Conservation (phyloP, 768 basidiomycete genomes). For the Mycena capillaripes region DNA sequence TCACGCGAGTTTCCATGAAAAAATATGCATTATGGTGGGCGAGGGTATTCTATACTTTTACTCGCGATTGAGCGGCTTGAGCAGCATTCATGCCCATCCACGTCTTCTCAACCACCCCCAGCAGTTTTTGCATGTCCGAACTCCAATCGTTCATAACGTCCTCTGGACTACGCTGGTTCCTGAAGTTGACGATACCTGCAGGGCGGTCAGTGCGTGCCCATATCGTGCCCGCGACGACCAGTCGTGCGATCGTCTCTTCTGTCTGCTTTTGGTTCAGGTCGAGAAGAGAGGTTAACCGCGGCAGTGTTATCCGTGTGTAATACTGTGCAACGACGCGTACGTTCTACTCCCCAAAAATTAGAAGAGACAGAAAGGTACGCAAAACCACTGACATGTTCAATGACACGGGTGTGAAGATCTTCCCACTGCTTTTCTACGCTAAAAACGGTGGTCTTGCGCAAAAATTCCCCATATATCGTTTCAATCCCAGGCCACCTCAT, state of each 20-base stretch:
- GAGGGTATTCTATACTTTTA: conserved; percentile 50
- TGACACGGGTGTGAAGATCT: conserved; percentile 93
- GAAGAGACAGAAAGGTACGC: not conserved
- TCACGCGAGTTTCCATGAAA: not conserved
- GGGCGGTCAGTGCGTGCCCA: conserved; percentile 97
- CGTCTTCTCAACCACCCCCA: conserved; percentile 96
- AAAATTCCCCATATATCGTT: conserved; percentile 85
- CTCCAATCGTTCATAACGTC: conserved; percentile 99
- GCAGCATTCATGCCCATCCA: conserved; percentile 98
- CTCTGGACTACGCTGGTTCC: conserved; percentile 84
- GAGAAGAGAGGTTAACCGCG: conserved; percentile 87
- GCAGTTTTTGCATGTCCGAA: conserved; percentile 93
- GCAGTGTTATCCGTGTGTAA: conserved; percentile 92
- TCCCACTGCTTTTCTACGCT: conserved; percentile 88
- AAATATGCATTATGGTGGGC: conserved; percentile 31
- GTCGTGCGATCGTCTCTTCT: conserved; percentile 88
- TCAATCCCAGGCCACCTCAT: conserved; percentile 98
- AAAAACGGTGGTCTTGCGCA: conserved; percentile 88
- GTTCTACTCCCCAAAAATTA: conserved; percentile 69
- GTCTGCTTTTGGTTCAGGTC: conserved; percentile 87
- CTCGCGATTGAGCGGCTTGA: conserved; percentile 82
- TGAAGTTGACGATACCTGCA: conserved; percentile 90
- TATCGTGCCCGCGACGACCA: conserved; percentile 93
- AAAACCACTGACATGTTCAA: conserved; percentile 86
- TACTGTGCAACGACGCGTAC: conserved; percentile 95